Evolutionary conservation across 805 yeast species (phyloP), one percentile per base, ranked within the genome.

Genomic region (Komagataella pastoris): DNA sequence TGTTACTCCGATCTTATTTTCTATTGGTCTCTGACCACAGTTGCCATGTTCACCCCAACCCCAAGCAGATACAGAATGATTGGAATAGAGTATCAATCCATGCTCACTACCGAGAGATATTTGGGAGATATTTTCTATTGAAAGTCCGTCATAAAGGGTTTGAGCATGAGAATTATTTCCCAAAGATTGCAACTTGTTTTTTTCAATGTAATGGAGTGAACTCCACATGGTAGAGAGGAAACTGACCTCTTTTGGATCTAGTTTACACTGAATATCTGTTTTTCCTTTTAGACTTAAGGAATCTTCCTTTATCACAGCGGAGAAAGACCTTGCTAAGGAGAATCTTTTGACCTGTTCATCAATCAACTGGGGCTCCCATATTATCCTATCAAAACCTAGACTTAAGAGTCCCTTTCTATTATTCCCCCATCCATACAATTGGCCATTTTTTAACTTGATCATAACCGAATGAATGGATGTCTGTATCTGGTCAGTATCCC

Each of bases 1-100:
- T 30, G 14, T 10, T 30, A 10, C 5, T 8, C 14, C 14, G 14
- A 7, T n/a, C 8, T 30, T 30, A 4, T 8, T 30, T 14, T 30
- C 14, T 30, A 30, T 5, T 17, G 49, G 50, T 48, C 63, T 61
- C 1, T 52, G 49, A 0, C 96, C 96, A 66, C 98, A 91, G 62
- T 91, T 91, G 0, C 99, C 99, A 65, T 91, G 99, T 61, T 93
- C 98, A 12, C 97, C 97, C 99, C 99, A 91, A 0, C 99, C 99
- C 98, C 98, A 93, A 2, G 90, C 75, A 51, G 61, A 68, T 0
- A 89, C 82, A 7, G 52, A 49, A 45, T 64, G 57, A 14, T 61
- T 56, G 1, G 47, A n/a, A 1, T 58, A 50, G 6, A 64, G 61
- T 8, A 77, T 58, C 17, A 89, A 58, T 0, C 93, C 95, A 64